Conservation (phyloP, 208 protist species). For the Kentomonas sorsogonicus region DNA sequence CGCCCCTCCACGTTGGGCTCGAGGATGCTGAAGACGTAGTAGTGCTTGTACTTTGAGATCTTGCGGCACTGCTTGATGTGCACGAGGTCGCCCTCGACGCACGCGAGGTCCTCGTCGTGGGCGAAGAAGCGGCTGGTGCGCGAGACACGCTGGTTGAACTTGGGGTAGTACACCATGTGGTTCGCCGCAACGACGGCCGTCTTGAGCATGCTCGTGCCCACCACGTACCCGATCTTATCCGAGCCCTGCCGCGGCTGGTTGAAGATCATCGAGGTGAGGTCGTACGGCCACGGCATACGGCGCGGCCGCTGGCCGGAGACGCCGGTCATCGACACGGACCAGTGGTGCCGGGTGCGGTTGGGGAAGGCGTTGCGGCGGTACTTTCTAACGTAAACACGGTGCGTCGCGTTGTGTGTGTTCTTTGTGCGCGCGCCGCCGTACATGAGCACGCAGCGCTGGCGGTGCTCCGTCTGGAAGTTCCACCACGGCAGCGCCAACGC, state of each 20-base stretch:
- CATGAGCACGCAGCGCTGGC: conserved; percentile 83
- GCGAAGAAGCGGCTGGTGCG: conserved; percentile 90
- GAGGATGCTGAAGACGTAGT: conserved; percentile 91
- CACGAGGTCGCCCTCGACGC: conserved; percentile 89
- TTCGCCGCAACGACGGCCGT: conserved; percentile 86
- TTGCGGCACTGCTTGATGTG: conserved; percentile 91
- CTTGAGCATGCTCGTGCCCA: conserved; percentile 91
- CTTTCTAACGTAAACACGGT: conserved; percentile 87
- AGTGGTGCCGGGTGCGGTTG: conserved; percentile 88
- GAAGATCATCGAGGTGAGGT: conserved; percentile 90
- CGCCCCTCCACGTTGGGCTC: conserved; percentile 90
- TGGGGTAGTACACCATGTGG: conserved; percentile 92
- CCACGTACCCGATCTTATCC: conserved; percentile 91
- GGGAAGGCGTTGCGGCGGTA: conserved; percentile 88
- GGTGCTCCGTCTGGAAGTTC: conserved; percentile 91
- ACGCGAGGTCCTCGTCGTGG: conserved; percentile 90
- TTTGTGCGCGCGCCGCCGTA: conserved; percentile 82
- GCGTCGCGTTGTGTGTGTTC: conserved; percentile 86
- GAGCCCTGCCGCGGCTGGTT: conserved; percentile 86
- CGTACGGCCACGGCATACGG: conserved; percentile 91
- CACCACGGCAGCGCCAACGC: conserved; percentile 76
- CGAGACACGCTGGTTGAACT: conserved; percentile 89
- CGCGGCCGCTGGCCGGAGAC: conserved; percentile 80
- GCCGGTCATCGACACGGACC: conserved; percentile 87
- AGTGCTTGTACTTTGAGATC: conserved; percentile 93